Evolutionary conservation across 306 rosid species (phyloP).

Genomic region (Dryas octopetala): DNA sequence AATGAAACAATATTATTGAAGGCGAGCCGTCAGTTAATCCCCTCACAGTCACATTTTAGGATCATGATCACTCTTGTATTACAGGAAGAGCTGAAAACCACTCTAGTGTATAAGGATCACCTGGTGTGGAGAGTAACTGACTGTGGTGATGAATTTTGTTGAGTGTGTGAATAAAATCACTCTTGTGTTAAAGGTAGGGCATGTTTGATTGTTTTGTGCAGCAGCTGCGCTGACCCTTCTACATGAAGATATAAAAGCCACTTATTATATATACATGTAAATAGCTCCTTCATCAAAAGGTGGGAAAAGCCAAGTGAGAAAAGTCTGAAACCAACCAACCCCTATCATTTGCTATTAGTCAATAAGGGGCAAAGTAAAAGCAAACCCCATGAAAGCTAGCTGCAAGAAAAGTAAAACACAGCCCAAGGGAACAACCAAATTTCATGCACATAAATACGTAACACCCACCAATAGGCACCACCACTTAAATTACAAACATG

Average conservation of each 20-base stretch:
- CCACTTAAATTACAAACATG: conserved; percentile 19
- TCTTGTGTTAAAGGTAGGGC: background rate
- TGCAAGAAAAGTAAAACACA: background rate
- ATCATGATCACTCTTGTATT: too few relatives aligned
- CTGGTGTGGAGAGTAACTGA: too few relatives aligned
- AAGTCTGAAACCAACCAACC: conserved; percentile 6
- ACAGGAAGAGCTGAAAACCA: too few relatives aligned
- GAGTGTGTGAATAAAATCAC: too few relatives aligned
- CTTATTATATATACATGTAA: background rate
- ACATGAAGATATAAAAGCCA: conserved; percentile 16
- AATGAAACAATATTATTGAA: too few relatives aligned
- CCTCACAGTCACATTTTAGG: too few relatives aligned
- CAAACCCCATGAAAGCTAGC: conserved; percentile 12
- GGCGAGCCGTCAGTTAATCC: too few relatives aligned
- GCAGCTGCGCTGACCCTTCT: conserved; percentile 27
- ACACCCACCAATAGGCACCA: background rate
- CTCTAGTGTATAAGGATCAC: too few relatives aligned
- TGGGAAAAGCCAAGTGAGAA: background rate
- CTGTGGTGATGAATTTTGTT: too few relatives aligned
- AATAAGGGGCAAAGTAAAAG: conserved; percentile 13
- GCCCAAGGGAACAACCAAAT: background rate
- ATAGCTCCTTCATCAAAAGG: conserved; percentile 14
- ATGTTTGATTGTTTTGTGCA: conserved; percentile 3
- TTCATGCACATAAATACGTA: background rate
- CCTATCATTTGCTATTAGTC: conserved; percentile 22